Evolutionary conservation across 1,139 yeast species (phyloP).

Genomic region (Candida frijolesensis): DNA sequence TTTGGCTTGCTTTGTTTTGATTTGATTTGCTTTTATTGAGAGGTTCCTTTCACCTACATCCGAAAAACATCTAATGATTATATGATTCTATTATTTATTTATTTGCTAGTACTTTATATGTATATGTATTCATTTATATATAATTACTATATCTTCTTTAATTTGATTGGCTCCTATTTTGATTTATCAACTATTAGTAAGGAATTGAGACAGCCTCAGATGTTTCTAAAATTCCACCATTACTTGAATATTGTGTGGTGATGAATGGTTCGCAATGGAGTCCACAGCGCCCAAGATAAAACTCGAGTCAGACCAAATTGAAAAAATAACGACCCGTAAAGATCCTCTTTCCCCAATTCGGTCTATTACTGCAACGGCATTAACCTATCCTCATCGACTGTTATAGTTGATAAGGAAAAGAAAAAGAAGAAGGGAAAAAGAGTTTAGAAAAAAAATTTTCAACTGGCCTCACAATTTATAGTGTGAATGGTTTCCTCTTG

Average conservation of each 20-base stretch:
- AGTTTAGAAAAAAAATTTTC: constrained; percentile 7
- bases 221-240: constrained; percentile 24
- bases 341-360: constrained; percentile 3
- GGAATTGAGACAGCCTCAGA: constrained; percentile 32
- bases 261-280: constrained; percentile 27
- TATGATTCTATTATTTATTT: constrained; percentile 4
- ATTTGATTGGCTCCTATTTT: neutral
- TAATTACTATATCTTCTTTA: neutral
- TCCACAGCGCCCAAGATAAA: constrained; percentile 34
- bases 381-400: constrained; percentile 67
- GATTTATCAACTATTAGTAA: neutral
- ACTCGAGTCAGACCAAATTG: constrained; percentile 18
- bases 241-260: constrained; percentile 29
- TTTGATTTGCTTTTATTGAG: neutral
- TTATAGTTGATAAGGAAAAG: constrained; percentile 56
- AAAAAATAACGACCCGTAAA: constrained; percentile 8
- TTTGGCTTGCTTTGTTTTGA: neutral
- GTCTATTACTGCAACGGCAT: constrained; percentile 46
- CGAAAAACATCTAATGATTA: neutral
- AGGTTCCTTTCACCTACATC: neutral
- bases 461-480: constrained; percentile 2
- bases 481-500: neutral
- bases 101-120: constrained; percentile 1
- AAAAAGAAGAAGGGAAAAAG: constrained; percentile 10
- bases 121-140: neutral